Evolutionary conservation across 148 eudicot genomes (phyloP).

Genomic region (Silene latifolia): DNA sequence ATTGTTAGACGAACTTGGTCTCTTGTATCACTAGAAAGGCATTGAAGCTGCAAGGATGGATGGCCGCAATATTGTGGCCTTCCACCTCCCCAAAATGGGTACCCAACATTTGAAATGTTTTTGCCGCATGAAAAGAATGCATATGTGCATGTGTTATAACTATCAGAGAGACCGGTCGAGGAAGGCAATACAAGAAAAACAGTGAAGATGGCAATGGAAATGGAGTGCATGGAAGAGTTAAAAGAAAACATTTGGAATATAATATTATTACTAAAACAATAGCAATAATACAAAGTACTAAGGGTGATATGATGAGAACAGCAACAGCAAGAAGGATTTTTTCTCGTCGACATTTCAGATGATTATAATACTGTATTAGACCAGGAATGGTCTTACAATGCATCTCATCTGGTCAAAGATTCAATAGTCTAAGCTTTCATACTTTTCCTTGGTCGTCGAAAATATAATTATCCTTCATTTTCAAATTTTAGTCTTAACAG

Average conservation of each 20-base stretch:
- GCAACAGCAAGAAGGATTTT: no score
- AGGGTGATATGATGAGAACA: no score
- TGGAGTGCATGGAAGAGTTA: not conserved
- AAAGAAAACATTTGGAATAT: not conserved
- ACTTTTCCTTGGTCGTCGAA: no score
- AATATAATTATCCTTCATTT: no score
- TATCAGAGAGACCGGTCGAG: not conserved
- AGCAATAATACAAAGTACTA: no score
- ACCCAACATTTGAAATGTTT: slow-evolving; percentile 9
- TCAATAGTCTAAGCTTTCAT: no score
- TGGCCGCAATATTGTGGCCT: slow-evolving; percentile 22
- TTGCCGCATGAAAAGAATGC: slow-evolving; percentile 17
- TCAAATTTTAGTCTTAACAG: no score
- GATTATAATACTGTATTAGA: no score
- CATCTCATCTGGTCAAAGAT: no score
- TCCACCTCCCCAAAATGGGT: slow-evolving; percentile 25
- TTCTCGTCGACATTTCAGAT: no score
- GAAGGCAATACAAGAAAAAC: not conserved
- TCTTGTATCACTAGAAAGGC: not conserved
- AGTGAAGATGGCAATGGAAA: not conserved
- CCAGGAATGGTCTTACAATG: no score
- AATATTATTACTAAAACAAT: no score
- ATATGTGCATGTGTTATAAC: not conserved
- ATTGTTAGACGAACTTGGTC: not conserved
- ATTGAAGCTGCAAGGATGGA: slow-evolving; percentile 20